A percentile compares a stretch with the other conserved stretches of the same genome.
Conservation (phyloP, 106 monocot genomes). For the Agapanthus africanus region DNA sequence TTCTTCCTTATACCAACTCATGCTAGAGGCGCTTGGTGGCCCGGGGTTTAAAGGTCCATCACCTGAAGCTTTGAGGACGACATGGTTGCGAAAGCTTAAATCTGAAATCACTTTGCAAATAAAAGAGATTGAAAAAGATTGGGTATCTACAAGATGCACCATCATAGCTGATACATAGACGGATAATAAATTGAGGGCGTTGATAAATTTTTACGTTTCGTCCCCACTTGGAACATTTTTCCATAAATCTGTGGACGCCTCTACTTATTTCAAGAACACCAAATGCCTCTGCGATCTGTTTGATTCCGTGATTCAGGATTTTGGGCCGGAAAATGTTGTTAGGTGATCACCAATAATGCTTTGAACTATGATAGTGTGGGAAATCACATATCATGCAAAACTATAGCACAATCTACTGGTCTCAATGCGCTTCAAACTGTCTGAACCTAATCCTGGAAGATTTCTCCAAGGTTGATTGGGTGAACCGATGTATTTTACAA, state of each 20-base stretch:
- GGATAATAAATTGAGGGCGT: conserved; percentile 65
- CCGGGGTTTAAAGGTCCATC: conserved; percentile 68
- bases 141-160: conserved; percentile 76
- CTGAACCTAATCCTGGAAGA: no score
- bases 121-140: conserved; percentile 85
- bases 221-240: conserved; percentile 87
- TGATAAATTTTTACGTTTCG: conserved; percentile 78
- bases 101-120: conserved; percentile 64
- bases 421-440: conserved; percentile 76
- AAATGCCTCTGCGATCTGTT: conserved; percentile 76
- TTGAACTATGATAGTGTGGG: conserved; percentile 59
- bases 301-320: conserved; percentile 80
- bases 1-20: conserved; percentile 59
- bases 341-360: conserved; percentile 68
- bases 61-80: conserved; percentile 50
- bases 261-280: conserved; percentile 59
- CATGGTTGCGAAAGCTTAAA: conserved; percentile 81
- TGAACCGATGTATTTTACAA: conserved; percentile 70
- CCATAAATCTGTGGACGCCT: conserved; percentile 83
- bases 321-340: conserved; percentile 86
- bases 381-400: conserved; percentile 66
- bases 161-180: conserved; percentile 91
- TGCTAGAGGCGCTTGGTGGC: conserved; percentile 83
- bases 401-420: conserved; percentile 69
- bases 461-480: conserved; percentile 89